phyloP scores from a whole-genome alignment of 1,284 basidiomycete genomes.

The Mrakiaceae sp. region DNA sequence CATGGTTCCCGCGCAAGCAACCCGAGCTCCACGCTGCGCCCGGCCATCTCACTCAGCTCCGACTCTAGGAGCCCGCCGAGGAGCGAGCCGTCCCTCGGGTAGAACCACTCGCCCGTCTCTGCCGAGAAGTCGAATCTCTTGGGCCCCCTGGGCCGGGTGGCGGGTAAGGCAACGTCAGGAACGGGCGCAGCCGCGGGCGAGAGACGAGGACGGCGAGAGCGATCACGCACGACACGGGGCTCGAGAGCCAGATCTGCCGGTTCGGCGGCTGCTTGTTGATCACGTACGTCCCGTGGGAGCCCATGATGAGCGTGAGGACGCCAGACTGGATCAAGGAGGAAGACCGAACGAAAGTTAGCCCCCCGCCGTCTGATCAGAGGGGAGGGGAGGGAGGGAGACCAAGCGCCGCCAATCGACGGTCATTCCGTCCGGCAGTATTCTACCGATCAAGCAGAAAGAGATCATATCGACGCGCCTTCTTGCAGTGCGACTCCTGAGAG shows the following conservation, averaged over 20 bases:
- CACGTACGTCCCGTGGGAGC: constrained; percentile 84
- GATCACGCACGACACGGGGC: constrained; percentile 55
- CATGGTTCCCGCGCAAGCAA: not conserved
- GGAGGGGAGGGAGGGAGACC: not conserved
- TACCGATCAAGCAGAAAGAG: not conserved
- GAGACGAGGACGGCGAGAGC: not conserved
- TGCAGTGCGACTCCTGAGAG: not conserved
- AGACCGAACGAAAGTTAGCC: constrained; percentile 18
- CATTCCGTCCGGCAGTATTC: too few relatives aligned
- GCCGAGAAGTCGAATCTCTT: constrained; percentile 27
- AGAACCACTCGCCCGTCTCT: constrained; percentile 23
- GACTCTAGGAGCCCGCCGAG: constrained; percentile 22
- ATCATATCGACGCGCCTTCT: not conserved
- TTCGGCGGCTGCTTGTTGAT: constrained; percentile 99
- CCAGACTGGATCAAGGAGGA: constrained; percentile 49
- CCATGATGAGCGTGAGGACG: constrained; percentile 76
- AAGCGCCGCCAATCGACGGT: not conserved
- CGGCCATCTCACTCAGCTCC: constrained; percentile 22
- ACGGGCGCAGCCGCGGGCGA: not conserved
- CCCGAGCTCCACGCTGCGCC: constrained; percentile 6
- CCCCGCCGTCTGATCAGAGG: not conserved
- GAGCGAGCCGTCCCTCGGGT: constrained; percentile 22
- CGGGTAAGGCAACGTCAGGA: not conserved
- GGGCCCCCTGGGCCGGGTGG: constrained; percentile 22
- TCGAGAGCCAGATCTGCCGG: constrained; percentile 97